A percentile compares a stretch with the other conserved stretches of the same genome.
Conservation (phyloP, 805 yeast genomes). For the Cyberlindnera nakhonratchasimensis region DNA sequence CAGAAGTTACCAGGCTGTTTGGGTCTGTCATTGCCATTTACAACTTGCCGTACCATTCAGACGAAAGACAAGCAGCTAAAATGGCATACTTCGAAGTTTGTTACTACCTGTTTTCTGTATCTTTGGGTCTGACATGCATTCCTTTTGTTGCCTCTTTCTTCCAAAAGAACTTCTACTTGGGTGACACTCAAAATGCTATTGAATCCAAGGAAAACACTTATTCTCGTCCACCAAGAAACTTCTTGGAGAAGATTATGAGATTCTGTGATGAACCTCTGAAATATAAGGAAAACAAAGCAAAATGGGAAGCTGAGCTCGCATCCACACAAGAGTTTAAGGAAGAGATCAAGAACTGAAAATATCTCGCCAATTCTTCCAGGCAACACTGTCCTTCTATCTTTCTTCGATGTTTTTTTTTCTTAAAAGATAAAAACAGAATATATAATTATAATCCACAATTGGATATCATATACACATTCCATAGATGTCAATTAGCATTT, state of each 20-base stretch:
- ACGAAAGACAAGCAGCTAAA: conserved; percentile 32
- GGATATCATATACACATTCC: too few relatives aligned
- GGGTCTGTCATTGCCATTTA: conserved; percentile 25
- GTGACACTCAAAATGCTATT: conserved; percentile 35
- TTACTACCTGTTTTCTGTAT: conserved; percentile 30
- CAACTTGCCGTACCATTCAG: conserved; percentile 27
- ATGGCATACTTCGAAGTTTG: conserved; percentile 32
- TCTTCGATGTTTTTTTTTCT: too few relatives aligned
- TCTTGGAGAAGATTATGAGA: conserved; percentile 4
- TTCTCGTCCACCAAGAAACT: conserved; percentile 7
- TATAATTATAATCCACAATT: too few relatives aligned
- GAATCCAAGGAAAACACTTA: conserved; percentile 22
- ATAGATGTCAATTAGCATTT: too few relatives aligned
- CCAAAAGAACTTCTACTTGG: conserved; percentile 35
- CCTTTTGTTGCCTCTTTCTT: conserved; percentile 30
- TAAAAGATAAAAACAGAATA: too few relatives aligned
- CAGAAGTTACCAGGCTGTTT: conserved; percentile 24
- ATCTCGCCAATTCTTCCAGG: too few relatives aligned
- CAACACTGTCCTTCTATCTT: too few relatives aligned
- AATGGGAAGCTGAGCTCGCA: conserved; percentile 13
- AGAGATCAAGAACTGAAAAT: too few relatives aligned
- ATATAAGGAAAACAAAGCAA: conserved; percentile 8
- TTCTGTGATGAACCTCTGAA: conserved; percentile 15
- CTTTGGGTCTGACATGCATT: conserved; percentile 30
- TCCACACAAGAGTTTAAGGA: too few relatives aligned